These are phyloP conservation scores for Nigrospora oryzae DNA, from an alignment of 2,329 filamentous ascomycete genomes.

Conservation along the genomic window DNA sequence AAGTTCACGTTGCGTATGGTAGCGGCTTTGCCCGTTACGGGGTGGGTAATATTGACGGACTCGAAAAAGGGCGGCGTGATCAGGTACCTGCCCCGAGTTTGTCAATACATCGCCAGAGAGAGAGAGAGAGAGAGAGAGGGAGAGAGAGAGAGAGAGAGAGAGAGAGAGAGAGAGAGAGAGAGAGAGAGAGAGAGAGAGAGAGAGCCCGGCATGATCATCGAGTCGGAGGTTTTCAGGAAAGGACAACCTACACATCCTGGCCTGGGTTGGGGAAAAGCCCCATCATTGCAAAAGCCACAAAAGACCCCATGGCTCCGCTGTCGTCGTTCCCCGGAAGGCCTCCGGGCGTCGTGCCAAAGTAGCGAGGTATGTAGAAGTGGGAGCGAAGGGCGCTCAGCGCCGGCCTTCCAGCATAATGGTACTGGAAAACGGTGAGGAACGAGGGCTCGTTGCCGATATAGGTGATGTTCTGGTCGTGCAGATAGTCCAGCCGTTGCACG, in stretches of 20 bases:
- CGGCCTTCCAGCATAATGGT: conserved; percentile 60
- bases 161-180: too few species aligned
- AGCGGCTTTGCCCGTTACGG: conserved; percentile 50
- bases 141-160: too few species aligned
- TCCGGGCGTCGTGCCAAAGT: conserved; percentile 48
- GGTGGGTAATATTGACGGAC: conserved; percentile 47
- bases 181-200: too few species aligned
- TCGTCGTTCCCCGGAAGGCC: conserved; percentile 67
- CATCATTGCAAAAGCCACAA: conserved; percentile 59
- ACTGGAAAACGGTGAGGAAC: conserved; percentile 59
- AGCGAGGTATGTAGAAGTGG: conserved; percentile 57
- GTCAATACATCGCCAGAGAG: too few species aligned
- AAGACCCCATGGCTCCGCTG: conserved; percentile 61
- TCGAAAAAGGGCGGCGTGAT: conserved; percentile 62
- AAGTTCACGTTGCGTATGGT: conserved; percentile 54
- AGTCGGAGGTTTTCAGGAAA: background rate
- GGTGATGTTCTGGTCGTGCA: conserved; percentile 55
- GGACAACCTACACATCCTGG: conserved; percentile 14
- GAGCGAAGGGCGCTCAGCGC: conserved; percentile 43
- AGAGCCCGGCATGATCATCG: too few species aligned
- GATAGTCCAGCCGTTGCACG: conserved; percentile 49
- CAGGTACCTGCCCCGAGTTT: conserved; percentile 35
- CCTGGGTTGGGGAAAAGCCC: conserved; percentile 62
- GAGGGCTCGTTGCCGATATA: conserved; percentile 56
- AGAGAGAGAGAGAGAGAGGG: too few species aligned